Percentiles rank a stretch among this genome's conserved stretches.
These are phyloP conservation scores for Rhizomucor pusillus DNA, from an alignment of 371 early-diverging fungal species.

Conservation along the genomic window DNA sequence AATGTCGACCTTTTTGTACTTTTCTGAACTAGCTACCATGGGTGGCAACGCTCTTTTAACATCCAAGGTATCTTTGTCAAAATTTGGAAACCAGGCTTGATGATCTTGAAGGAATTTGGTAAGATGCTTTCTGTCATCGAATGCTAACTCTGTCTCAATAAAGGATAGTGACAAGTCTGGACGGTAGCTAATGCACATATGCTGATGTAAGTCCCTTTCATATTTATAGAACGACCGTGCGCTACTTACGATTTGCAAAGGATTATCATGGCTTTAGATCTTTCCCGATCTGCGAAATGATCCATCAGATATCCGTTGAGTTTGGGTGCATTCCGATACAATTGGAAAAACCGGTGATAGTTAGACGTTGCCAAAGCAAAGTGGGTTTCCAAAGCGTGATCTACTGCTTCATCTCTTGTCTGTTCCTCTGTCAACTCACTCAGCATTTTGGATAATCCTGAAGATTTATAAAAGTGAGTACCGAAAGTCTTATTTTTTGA, in stretches of 20 bases:
- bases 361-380: slow-evolving; percentile 74
- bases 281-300: slow-evolving; percentile 84
- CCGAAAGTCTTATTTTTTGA: background rate
- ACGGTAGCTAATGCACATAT: slow-evolving; percentile 20
- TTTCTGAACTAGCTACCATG: slow-evolving; percentile 52
- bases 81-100: slow-evolving; percentile 18
- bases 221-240: background rate
- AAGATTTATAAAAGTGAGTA: slow-evolving; percentile 45
- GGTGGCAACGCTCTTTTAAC: slow-evolving; percentile 51
- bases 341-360: slow-evolving; percentile 77
- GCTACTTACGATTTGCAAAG: slow-evolving; percentile 73
- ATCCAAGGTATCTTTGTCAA: slow-evolving; percentile 35
- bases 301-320: slow-evolving; percentile 89
- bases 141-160: slow-evolving; percentile 52
- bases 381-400: slow-evolving; percentile 84
- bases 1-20: slow-evolving; percentile 73
- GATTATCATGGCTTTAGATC: slow-evolving; percentile 67
- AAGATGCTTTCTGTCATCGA: slow-evolving; percentile 36
- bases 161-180: slow-evolving; percentile 36
- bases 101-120: slow-evolving; percentile 46
- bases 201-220: no score
- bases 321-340: slow-evolving; percentile 78
- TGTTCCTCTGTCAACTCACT: slow-evolving; percentile 62
- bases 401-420: slow-evolving; percentile 59
- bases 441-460: slow-evolving; percentile 38